Percentiles rank a stretch among this genome's conserved stretches.
phyloP scores from a whole-genome alignment of 1,284 basidiomycete genomes.

The Tylopilus sp. region DNA sequence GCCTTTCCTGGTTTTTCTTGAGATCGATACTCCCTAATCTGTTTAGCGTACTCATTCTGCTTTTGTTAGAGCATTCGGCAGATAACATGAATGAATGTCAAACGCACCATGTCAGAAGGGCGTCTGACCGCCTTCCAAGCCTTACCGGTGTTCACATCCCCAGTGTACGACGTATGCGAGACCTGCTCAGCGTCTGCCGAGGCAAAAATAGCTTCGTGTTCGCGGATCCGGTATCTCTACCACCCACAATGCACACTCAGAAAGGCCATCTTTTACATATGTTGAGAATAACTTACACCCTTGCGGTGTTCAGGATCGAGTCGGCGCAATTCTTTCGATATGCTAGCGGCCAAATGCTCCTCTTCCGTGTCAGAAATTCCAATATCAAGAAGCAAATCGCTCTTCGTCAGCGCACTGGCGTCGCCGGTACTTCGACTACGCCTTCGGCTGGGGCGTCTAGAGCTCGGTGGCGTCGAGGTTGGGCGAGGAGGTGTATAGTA shows the following conservation, averaged over 20 bases:
- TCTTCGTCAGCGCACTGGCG: slow-evolving; percentile 43
- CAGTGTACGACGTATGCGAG: slow-evolving; percentile 64
- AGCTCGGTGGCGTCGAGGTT: slow-evolving; percentile 29
- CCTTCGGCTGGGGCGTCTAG: slow-evolving; percentile 52
- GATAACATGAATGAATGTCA: not conserved
- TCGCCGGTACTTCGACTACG: slow-evolving; percentile 75
- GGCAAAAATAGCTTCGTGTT: slow-evolving; percentile 78
- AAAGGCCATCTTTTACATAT: not conserved
- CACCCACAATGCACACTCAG: slow-evolving; percentile 3
- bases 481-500: slow-evolving; percentile 33
- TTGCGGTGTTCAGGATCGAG: slow-evolving; percentile 45
- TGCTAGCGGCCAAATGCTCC: slow-evolving; percentile 58
- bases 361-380: slow-evolving; percentile 42
- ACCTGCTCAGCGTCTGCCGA: slow-evolving; percentile 68
- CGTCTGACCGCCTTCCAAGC: slow-evolving; percentile 87
- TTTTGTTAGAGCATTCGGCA: not conserved
- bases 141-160: slow-evolving; percentile 77
- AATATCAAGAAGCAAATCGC: slow-evolving; percentile 41
- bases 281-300: slow-evolving; percentile 41
- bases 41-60: slow-evolving; percentile 89
- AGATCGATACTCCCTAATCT: slow-evolving; percentile 77
- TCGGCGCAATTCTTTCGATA: slow-evolving; percentile 64
- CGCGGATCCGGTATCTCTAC: slow-evolving; percentile 61
- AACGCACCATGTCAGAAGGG: slow-evolving; percentile 87
- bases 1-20: slow-evolving; percentile 76